Conservation (phyloP, 2,329 filamentous ascomycete genomes). For the Phaeomoniella chlamydospora region DNA sequence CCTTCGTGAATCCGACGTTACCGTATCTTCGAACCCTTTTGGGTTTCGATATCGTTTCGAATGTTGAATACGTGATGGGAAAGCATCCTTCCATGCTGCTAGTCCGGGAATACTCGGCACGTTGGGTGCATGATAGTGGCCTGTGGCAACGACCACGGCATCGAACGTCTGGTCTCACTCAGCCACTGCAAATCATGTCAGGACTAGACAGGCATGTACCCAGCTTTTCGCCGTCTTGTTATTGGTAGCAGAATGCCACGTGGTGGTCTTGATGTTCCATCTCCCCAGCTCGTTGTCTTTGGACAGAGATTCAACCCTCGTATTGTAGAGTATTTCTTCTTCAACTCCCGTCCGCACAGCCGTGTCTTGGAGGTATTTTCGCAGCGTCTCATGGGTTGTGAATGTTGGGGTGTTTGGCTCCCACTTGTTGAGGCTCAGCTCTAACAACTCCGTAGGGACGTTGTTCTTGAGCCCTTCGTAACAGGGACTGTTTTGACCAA, state of each 20-base stretch:
- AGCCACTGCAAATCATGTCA: background rate
- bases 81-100: conserved; percentile 25
- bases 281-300: conserved; percentile 29
- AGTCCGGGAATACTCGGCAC: conserved; percentile 34
- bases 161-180: conserved; percentile 29
- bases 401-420: conserved; percentile 44
- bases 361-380: conserved; percentile 47
- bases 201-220: background rate
- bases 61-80: conserved; percentile 29
- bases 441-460: conserved; percentile 35
- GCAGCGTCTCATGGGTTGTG: conserved; percentile 41
- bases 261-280: conserved; percentile 41
- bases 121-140: conserved; percentile 36
- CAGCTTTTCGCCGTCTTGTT: background rate
- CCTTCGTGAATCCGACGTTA: background rate
- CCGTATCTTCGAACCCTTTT: conserved; percentile 33
- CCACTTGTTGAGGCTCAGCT: conserved; percentile 37
- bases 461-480: conserved; percentile 40
- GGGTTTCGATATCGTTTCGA: conserved; percentile 36
- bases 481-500: conserved; percentile 25
- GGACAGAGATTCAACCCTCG: conserved; percentile 38
- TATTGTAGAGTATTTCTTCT: conserved; percentile 37
- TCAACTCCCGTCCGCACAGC: conserved; percentile 36
- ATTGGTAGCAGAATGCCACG: conserved; percentile 21
- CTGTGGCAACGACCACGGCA: conserved; percentile 34